These are phyloP conservation scores for Epichloe festucae DNA, from an alignment of 2,329 filamentous ascomycete species.

Conservation along the genomic window DNA sequence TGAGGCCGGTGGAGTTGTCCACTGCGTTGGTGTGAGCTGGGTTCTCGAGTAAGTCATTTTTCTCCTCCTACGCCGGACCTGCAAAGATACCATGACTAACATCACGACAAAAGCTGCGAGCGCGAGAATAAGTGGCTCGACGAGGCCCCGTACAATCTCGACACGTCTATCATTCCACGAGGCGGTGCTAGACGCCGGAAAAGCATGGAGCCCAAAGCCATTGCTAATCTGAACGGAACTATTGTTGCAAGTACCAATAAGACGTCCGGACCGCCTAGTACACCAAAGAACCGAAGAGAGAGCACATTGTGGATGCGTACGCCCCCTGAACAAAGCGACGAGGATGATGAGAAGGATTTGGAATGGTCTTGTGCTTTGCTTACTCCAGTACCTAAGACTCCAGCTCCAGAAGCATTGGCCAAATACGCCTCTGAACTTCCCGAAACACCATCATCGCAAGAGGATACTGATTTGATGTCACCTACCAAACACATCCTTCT, in stretches of 20 bases:
- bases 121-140: conserved; percentile 65
- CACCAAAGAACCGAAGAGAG: conserved; percentile 38
- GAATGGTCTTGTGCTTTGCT: conserved; percentile 32
- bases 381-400: conserved; percentile 45
- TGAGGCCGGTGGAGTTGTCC: conserved; percentile 58
- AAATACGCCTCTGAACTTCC: conserved; percentile 38
- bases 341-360: conserved; percentile 25
- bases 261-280: conserved; percentile 28
- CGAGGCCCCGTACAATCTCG: conserved; percentile 55
- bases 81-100: conserved; percentile 16
- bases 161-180: conserved; percentile 53
- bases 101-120: conserved; percentile 41
- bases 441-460: conserved; percentile 28
- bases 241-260: conserved; percentile 34
- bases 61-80: conserved; percentile 9
- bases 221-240: conserved; percentile 56
- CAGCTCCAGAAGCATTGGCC: conserved; percentile 40
- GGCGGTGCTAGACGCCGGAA: conserved; percentile 61
- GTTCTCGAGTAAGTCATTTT: conserved; percentile 71
- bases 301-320: conserved; percentile 43
- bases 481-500: conserved; percentile 26
- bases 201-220: conserved; percentile 64
- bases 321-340: conserved; percentile 31
- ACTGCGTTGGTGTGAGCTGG: conserved; percentile 81
- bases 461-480: conserved; percentile 20